Evolutionary conservation across 208 protist genomes (phyloP).

Genomic region (Kentomonas sorsogonicus): DNA sequence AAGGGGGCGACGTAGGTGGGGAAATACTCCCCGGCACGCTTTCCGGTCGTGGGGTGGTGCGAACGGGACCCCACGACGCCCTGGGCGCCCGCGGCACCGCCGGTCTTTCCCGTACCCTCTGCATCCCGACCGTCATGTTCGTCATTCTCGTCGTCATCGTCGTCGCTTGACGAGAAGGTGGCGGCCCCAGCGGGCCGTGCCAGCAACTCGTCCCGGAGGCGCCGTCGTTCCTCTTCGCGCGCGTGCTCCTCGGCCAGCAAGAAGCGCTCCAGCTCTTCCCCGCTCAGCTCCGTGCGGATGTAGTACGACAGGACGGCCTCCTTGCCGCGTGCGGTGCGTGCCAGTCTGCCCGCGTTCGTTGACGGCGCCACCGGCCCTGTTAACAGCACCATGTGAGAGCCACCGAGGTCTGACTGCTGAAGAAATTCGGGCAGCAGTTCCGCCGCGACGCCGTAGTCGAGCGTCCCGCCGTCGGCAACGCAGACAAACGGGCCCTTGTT

Average conservation of each 20-base stretch:
- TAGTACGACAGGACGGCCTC: constrained; percentile 30
- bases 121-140: constrained; percentile 21
- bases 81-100: constrained; percentile 4
- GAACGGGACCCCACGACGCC: neutral
- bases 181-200: constrained; percentile 10
- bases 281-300: constrained; percentile 48
- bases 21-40: constrained; percentile 51
- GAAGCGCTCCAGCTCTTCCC: constrained; percentile 84
- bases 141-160: constrained; percentile 34
- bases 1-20: constrained; percentile 56
- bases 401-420: constrained; percentile 13
- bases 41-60: neutral
- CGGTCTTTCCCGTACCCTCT: constrained; percentile 25
- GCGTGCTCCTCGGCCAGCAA: constrained; percentile 69
- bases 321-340: constrained; percentile 27
- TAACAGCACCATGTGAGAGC: constrained; percentile 69
- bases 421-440: constrained; percentile 58
- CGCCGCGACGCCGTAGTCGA: constrained; percentile 70
- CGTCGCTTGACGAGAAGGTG: constrained; percentile 25
- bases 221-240: constrained; percentile 37
- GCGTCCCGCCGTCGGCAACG: constrained; percentile 65
- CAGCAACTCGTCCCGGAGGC: constrained; percentile 14
- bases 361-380: constrained; percentile 33
- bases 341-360: constrained; percentile 49
- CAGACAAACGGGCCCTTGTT: constrained; percentile 66